A percentile compares a stretch with the other conserved stretches of the same genome.
Evolutionary conservation across 768 basidiomycete species (phyloP).

Genomic region (Dentipellis sp.): DNA sequence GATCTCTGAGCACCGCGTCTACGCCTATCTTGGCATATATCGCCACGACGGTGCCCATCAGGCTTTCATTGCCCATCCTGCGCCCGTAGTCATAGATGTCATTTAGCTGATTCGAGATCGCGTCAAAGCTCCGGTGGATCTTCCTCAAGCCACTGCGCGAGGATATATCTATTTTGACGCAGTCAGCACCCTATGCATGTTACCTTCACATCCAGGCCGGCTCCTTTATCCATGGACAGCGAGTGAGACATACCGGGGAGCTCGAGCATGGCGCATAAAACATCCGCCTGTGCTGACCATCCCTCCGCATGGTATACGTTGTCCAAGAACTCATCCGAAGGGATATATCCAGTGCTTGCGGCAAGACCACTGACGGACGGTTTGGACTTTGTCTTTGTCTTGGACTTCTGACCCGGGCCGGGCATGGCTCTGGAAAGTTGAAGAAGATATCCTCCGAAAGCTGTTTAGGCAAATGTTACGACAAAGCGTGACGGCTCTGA

Average conservation of each 20-base stretch:
- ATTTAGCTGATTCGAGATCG: constrained; percentile 40
- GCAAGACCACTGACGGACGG: not conserved
- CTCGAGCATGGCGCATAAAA: constrained; percentile 40
- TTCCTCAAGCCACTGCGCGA: constrained; percentile 53
- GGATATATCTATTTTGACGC: constrained; percentile 33
- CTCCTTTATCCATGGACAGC: too few species aligned
- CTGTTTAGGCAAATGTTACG: too few species aligned
- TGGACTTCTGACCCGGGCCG: not conserved
- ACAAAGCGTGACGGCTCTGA: too few species aligned
- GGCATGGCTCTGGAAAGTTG: not conserved
- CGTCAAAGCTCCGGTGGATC: constrained; percentile 47
- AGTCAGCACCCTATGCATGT: not conserved
- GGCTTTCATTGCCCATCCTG: constrained; percentile 34
- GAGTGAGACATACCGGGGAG: constrained; percentile 39
- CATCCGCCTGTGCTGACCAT: constrained; percentile 38
- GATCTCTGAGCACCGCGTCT: constrained; percentile 52
- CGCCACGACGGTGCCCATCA: constrained; percentile 42
- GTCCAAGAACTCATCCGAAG: constrained; percentile 19
- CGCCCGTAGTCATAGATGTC: constrained; percentile 34
- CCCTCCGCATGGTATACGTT: constrained; percentile 39
- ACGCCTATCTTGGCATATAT: constrained; percentile 57
- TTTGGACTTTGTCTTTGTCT: not conserved
- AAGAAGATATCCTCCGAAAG: too few species aligned
- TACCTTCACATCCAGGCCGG: too few species aligned
- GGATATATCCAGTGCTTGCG: not conserved